Percentiles rank a stretch among this genome's conserved stretches.
Conservation (phyloP, 2,329 filamentous ascomycete species). For the Coleophoma eucalyptorum region DNA sequence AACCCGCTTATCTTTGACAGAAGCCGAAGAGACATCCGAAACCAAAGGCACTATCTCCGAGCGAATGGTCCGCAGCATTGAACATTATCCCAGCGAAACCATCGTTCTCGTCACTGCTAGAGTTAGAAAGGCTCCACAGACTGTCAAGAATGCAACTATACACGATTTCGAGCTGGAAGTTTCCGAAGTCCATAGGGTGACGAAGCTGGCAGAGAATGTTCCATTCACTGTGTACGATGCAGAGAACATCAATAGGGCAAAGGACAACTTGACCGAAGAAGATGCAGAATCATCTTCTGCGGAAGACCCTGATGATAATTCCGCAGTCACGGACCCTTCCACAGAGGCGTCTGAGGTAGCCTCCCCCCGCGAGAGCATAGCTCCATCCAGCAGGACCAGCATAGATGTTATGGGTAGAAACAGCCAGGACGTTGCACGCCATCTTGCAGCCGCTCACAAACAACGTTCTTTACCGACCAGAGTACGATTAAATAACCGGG, state of each 20-base stretch:
- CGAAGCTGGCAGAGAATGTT: constrained; percentile 55
- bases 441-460: constrained; percentile 2
- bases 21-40: constrained; percentile 8
- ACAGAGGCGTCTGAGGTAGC: neutral
- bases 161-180: constrained; percentile 75
- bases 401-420: constrained; percentile 6
- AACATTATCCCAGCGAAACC: constrained; percentile 75
- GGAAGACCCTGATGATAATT: neutral
- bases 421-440: constrained; percentile 17
- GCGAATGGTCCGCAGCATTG: constrained; percentile 82
- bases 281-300: constrained; percentile 25
- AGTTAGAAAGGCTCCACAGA: constrained; percentile 69
- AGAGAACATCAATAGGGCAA: constrained; percentile 53
- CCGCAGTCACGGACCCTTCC: neutral
- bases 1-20: constrained; percentile 1
- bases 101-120: constrained; percentile 74
- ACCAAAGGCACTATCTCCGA: constrained; percentile 55
- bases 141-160: constrained; percentile 71
- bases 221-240: constrained; percentile 70
- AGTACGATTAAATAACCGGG: constrained; percentile 72
- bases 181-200: constrained; percentile 58
- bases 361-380: neutral
- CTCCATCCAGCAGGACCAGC: neutral
- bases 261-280: constrained; percentile 51
- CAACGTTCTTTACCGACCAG: constrained; percentile 22